Base-by-base conservation (phyloP, 495 filamentous ascomycete species). In the Annulohypoxylon bovei region DNA sequence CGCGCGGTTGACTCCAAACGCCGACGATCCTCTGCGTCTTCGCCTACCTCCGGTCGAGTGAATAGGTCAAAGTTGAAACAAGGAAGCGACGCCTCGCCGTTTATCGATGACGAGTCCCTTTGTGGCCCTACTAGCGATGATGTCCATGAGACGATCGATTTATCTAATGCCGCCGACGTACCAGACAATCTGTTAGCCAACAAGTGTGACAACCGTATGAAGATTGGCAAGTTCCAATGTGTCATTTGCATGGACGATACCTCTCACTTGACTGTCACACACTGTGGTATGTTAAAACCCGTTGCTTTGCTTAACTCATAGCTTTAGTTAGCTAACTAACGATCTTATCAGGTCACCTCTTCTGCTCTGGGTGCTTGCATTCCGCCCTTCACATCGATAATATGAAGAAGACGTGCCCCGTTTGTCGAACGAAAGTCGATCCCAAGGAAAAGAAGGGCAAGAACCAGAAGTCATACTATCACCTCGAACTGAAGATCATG, bases 191-290 rank as follows among this genome's bases (percentile, higher is more conserved):
- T 87, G 20, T 85, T 81, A 58, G 82, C 85, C 46, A 79, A 80
- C 1, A 81, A 83, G 27, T 75, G 79, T 12, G 88, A 87, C 35
- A 84, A 85, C 63, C 81, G 84, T 35, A 67, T 85, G 54, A 86
- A 85, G 71, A 63, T 92, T 54, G 81, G 86, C 61, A 77, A 78
- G 53, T 80, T 92, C 65, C 84, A 89, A 69, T 97, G 93, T 66
- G 90, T 94, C 28, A 93, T 97, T 54, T 97, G 93, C 81, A 90
- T 97, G 88, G 93, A 96, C 57, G 85, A 87, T 40, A 88, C 86
- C 3, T 90, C 84, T 18, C 84, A 91, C 74, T 76, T 94, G 66
- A 95, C 92, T 1, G 89, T 89, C 42, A 97, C 93, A 1, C 84
- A 90, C 70, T 97, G 93, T 77, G 93, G 93, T 95, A 88, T 76